A percentile compares a stretch with the other conserved stretches of the same genome.
Conservation (phyloP, 1,284 basidiomycete genomes). For the Kalmanozyma brasiliensis region DNA sequence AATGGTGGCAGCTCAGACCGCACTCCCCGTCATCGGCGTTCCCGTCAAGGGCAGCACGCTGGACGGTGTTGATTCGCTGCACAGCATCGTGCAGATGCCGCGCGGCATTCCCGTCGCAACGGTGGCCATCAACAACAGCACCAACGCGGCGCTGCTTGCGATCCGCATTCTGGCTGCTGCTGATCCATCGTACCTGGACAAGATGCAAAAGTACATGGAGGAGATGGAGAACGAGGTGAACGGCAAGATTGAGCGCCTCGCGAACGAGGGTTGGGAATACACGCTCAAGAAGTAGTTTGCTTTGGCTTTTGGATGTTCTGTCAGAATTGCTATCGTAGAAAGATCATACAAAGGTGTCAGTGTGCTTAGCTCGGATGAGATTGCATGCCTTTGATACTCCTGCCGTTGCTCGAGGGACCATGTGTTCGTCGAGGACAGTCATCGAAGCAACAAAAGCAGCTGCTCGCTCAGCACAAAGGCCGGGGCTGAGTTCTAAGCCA, state of each 20-base stretch:
- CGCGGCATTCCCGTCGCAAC: slow-evolving; percentile 96
- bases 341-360: no score
- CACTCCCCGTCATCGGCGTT: slow-evolving; percentile 92
- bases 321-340: no score
- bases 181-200: slow-evolving; percentile 75
- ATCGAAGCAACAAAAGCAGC: no score
- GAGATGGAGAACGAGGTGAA: slow-evolving; percentile 84
- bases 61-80: slow-evolving; percentile 94
- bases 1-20: slow-evolving; percentile 95
- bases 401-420: no score
- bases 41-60: slow-evolving; percentile 94
- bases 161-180: slow-evolving; percentile 83
- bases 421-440: no score
- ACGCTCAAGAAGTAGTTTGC: slow-evolving; percentile 47
- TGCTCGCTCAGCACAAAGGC: no score
- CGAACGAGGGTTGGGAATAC: slow-evolving; percentile 83
- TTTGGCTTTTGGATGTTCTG: no score
- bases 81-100: slow-evolving; percentile 99
- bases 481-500: no score
- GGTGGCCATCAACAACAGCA: slow-evolving; percentile 95
- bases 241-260: slow-evolving; percentile 81
- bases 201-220: slow-evolving; percentile 82
- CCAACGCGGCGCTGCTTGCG: slow-evolving; percentile 91
- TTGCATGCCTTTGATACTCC: neutral
- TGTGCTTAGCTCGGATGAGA: no score